Percentiles rank a stretch among this genome's conserved stretches.
phyloP scores from a whole-genome alignment of 2,329 filamentous ascomycete genomes.

The Akanthomyces dipterigenus region DNA sequence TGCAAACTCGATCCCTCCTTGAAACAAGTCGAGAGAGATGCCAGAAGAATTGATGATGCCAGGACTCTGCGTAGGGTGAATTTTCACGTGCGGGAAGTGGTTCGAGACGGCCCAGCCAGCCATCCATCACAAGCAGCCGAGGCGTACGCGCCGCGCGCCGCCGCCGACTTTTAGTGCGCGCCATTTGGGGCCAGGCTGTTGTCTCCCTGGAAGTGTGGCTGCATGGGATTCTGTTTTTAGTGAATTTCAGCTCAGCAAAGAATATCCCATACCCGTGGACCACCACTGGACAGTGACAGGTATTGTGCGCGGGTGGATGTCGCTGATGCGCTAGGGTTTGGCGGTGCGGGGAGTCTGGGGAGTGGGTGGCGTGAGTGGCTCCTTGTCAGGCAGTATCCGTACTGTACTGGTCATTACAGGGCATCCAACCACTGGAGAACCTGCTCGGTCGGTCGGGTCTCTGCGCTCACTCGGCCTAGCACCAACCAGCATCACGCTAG shows the following conservation, averaged over 20 bases:
- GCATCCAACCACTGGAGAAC: neutral
- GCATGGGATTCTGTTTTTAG: neutral
- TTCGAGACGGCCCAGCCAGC: neutral
- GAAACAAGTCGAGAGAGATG: too few relatives aligned
- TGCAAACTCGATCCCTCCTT: too few relatives aligned
- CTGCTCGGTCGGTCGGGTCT: neutral
- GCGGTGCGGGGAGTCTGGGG: neutral
- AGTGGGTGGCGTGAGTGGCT: too few relatives aligned
- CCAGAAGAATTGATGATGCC: too few relatives aligned
- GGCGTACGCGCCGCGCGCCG: neutral
- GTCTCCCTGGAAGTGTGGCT: neutral
- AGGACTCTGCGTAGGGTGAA: too few relatives aligned
- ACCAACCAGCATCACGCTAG: neutral
- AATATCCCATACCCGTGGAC: neutral
- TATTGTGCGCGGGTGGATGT: neutral
- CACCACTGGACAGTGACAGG: too few relatives aligned
- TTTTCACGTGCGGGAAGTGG: constrained; percentile 5
- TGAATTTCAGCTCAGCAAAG: neutral
- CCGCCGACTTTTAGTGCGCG: constrained; percentile 3
- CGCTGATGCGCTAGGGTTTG: neutral
- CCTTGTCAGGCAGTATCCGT: too few relatives aligned
- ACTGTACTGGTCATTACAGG: neutral
- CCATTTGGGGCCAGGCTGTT: neutral
- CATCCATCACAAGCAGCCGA: constrained; percentile 10
- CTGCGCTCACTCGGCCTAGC: neutral